A percentile compares a stretch with the other conserved stretches of the same genome.
Conservation (phyloP, 768 basidiomycete species). For the Lentinus brumalis region DNA sequence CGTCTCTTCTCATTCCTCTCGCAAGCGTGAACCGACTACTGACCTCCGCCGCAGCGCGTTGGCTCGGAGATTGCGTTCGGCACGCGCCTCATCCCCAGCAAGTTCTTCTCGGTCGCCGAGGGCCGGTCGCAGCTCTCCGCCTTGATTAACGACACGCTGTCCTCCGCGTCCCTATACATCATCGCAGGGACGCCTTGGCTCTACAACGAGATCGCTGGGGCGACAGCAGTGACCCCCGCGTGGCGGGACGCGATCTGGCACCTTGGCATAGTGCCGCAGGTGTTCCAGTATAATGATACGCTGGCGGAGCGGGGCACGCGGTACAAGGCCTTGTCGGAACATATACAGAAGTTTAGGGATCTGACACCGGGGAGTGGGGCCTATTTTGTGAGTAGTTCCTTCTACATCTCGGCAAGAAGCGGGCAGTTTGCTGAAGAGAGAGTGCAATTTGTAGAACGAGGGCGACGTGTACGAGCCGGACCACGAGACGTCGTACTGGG, state of each 20-base stretch:
- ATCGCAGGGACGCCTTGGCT: constrained; percentile 26
- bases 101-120: constrained; percentile 25
- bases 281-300: constrained; percentile 23
- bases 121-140: constrained; percentile 25
- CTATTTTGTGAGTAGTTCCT: too few relatives aligned
- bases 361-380: too few relatives aligned
- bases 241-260: constrained; percentile 33
- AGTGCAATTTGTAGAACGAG: constrained; percentile 29
- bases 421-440: too few relatives aligned
- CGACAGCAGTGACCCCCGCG: constrained; percentile 32
- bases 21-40: constrained; percentile 21
- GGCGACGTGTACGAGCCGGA: constrained; percentile 38
- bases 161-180: constrained; percentile 27
- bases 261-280: constrained; percentile 11
- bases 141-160: constrained; percentile 23
- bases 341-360: too few relatives aligned
- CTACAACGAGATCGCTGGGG: constrained; percentile 18
- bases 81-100: constrained; percentile 31
- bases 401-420: too few relatives aligned
- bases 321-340: background rate
- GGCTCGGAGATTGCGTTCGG: constrained; percentile 28
- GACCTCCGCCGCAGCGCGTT: too few relatives aligned
- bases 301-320: constrained; percentile 3
- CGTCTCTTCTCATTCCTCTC: background rate
- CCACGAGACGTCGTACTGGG: constrained; percentile 37